Evolutionary conservation across 345 rosid genomes (phyloP).

Genomic region (Kernera saxatilis): DNA sequence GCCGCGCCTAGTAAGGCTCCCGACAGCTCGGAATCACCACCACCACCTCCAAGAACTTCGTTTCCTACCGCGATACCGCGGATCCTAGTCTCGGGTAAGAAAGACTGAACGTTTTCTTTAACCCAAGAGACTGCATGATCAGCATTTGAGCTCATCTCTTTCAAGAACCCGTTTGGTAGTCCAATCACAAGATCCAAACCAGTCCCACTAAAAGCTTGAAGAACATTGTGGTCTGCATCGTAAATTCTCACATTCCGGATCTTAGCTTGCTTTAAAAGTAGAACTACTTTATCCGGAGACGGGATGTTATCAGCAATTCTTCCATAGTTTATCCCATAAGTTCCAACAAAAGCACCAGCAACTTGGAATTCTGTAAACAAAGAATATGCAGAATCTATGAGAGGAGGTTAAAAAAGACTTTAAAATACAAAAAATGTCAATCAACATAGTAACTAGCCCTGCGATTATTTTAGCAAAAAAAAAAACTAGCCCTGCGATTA

Average conservation of each 20-base stretch:
- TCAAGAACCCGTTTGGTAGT: conserved; percentile 64
- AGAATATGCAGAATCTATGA: neutral
- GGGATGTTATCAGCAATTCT: conserved; percentile 91
- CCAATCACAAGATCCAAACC: conserved; percentile 88
- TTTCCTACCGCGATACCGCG: conserved; percentile 91
- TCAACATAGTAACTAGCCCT: neutral
- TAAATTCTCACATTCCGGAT: conserved; percentile 83
- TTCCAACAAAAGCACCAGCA: conserved; percentile 65
- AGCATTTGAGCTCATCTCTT: conserved; percentile 62
- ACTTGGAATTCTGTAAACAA: conserved; percentile 44
- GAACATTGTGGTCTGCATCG: conserved; percentile 83
- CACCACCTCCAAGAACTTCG: conserved; percentile 76
- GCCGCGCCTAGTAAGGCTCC: conserved; percentile 70
- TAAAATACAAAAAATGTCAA: neutral
- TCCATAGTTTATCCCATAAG: conserved; percentile 96
- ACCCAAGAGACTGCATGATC: conserved; percentile 86
- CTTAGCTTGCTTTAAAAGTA: conserved; percentile 71
- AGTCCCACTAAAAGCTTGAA: conserved; percentile 77
- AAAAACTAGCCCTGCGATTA: too few relatives aligned
- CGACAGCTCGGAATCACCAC: conserved; percentile 50
- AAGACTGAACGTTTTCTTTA: conserved; percentile 74
- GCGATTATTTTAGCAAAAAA: too few relatives aligned
- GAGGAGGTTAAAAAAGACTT: neutral
- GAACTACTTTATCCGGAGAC: conserved; percentile 80
- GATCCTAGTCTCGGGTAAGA: conserved; percentile 74